phyloP scores from a whole-genome alignment of 768 basidiomycete genomes.

The Crassisporium funariophilum region DNA sequence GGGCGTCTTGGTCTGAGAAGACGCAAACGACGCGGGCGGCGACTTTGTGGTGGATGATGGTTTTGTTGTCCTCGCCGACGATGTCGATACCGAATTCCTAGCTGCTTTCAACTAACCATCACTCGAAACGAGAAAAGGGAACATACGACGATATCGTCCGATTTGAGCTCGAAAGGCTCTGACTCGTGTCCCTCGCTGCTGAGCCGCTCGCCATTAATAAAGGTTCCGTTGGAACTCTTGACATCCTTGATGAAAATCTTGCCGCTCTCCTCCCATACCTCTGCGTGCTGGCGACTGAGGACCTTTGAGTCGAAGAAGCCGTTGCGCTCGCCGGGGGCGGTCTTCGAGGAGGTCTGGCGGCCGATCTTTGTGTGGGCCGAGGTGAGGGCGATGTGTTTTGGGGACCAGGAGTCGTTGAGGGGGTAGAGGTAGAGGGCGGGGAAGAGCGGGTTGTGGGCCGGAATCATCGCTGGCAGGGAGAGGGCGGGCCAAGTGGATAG shows the following conservation, averaged over 20 bases:
- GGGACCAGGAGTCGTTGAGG: constrained; percentile 89
- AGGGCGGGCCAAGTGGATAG: too few species aligned
- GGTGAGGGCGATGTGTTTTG: constrained; percentile 88
- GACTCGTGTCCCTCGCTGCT: constrained; percentile 89
- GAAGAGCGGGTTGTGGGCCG: constrained; percentile 26
- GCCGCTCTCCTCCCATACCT: constrained; percentile 93
- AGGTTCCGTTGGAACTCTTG: constrained; percentile 97
- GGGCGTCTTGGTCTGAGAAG: constrained; percentile 83
- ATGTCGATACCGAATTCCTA: constrained; percentile 99
- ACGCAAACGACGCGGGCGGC: constrained; percentile 93
- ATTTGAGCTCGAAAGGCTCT: constrained; percentile 91
- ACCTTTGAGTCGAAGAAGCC: constrained; percentile 98
- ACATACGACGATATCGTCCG: constrained; percentile 92
- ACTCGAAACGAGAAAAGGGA: constrained; percentile 9
- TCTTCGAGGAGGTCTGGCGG: constrained; percentile 94
- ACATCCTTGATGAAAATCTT: constrained; percentile 99
- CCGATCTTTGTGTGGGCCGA: constrained; percentile 87
- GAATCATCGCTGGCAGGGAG: constrained; percentile 6
- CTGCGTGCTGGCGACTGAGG: constrained; percentile 91
- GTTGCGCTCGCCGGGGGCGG: constrained; percentile 88
- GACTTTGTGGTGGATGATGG: constrained; percentile 97
- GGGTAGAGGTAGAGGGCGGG: constrained; percentile 79
- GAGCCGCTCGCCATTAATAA: constrained; percentile 94
- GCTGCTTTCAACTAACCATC: constrained; percentile 6
- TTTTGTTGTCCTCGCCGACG: constrained; percentile 97